A percentile compares a stretch with the other conserved stretches of the same genome.
These are phyloP conservation scores for Telfairia occidentalis DNA, from an alignment of 331 rosid genomes.

Conservation along the genomic window DNA sequence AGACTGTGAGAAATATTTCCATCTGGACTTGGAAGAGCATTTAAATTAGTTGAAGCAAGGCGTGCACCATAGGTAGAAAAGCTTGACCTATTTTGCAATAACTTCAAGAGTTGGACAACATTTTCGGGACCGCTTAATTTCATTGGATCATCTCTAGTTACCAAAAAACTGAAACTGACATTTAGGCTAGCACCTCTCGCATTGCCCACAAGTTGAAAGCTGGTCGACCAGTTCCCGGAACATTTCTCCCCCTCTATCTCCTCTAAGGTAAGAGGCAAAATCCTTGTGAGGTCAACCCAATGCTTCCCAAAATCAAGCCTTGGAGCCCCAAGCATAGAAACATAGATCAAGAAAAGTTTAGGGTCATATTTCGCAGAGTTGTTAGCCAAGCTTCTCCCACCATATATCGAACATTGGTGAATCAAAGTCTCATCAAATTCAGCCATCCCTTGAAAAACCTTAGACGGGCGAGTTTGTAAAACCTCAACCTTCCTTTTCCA, in stretches of 20 bases:
- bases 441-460: slow-evolving; percentile 41
- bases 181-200: slow-evolving; percentile 58
- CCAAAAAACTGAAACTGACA: slow-evolving; percentile 63
- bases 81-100: slow-evolving; percentile 21
- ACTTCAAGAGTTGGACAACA: slow-evolving; percentile 24
- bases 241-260: slow-evolving; percentile 52
- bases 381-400: slow-evolving; percentile 35
- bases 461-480: slow-evolving; percentile 29
- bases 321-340: slow-evolving; percentile 39
- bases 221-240: slow-evolving; percentile 59
- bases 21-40: slow-evolving; percentile 13
- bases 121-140: slow-evolving; percentile 26
- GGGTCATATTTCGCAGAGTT: slow-evolving; percentile 47
- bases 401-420: slow-evolving; percentile 44
- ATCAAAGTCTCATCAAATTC: slow-evolving; percentile 51
- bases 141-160: slow-evolving; percentile 26
- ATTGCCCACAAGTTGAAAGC: slow-evolving; percentile 55
- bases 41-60: slow-evolving; percentile 14
- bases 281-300: slow-evolving; percentile 57
- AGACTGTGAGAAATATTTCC: slow-evolving; percentile 18
- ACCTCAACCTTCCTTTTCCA: slow-evolving; percentile 57
- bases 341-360: slow-evolving; percentile 39
- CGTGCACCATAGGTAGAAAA: slow-evolving; percentile 17
- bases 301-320: slow-evolving; percentile 43
- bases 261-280: slow-evolving; percentile 55